A percentile compares a stretch with the other conserved stretches of the same genome.
phyloP scores from a whole-genome alignment of 371 early-diverging fungal species.

The Mortierella polycephala region DNA sequence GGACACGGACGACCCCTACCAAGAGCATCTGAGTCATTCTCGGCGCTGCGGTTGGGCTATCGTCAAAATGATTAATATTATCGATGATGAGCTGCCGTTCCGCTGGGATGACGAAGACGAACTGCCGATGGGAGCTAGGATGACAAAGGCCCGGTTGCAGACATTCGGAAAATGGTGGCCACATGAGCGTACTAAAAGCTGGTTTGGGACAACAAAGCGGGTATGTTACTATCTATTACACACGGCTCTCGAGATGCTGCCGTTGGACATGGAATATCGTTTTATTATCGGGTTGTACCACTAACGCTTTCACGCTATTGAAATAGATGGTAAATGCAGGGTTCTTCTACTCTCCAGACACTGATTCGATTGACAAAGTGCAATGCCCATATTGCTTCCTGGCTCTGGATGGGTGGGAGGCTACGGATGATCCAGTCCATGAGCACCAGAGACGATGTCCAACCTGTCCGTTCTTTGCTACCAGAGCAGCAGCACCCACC shows the following conservation, averaged over 20 bases:
- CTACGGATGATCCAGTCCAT: slow-evolving; percentile 58
- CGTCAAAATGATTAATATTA: slow-evolving; percentile 18
- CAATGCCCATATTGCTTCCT: slow-evolving; percentile 56
- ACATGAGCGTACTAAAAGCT: slow-evolving; percentile 41
- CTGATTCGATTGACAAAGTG: slow-evolving; percentile 52
- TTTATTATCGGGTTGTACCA: too few species aligned
- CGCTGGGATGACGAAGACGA: slow-evolving; percentile 45
- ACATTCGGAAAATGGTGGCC: slow-evolving; percentile 59
- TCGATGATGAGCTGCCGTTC: slow-evolving; percentile 30
- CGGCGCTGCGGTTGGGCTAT: slow-evolving; percentile 49
- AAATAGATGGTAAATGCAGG: slow-evolving; percentile 61
- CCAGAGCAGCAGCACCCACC: slow-evolving; percentile 48
- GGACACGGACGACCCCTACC: slow-evolving; percentile 34
- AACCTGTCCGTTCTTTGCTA: slow-evolving; percentile 50
- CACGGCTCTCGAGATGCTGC: not conserved
- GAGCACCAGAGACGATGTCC: slow-evolving; percentile 53
- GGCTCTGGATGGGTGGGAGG: slow-evolving; percentile 60
- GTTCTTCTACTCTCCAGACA: slow-evolving; percentile 55
- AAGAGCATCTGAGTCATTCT: slow-evolving; percentile 43
- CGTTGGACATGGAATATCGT: too few species aligned
- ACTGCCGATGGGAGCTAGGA: slow-evolving; percentile 45
- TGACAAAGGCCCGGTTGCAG: slow-evolving; percentile 50
- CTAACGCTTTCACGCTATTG: not conserved
- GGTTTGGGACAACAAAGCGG: slow-evolving; percentile 47
- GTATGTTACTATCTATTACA: slow-evolving; percentile 9